These are phyloP conservation scores for Eremochloa ophiuroides DNA, from an alignment of 176 grass and related monocot genomes.

Conservation along the genomic window DNA sequence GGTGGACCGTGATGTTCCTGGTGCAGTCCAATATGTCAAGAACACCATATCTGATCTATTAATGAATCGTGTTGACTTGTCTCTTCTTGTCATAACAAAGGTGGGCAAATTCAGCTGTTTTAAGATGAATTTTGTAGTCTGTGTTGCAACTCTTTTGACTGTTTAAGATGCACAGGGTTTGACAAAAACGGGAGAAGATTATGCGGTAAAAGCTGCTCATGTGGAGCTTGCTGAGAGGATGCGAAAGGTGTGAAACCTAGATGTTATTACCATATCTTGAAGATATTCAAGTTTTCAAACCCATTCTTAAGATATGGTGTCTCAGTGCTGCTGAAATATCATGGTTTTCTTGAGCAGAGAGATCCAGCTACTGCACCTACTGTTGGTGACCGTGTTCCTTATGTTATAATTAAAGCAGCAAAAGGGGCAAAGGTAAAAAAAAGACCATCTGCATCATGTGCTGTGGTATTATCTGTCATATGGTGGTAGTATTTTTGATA, in stretches of 20 bases:
- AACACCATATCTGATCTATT: constrained; percentile 98
- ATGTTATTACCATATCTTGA: background rate
- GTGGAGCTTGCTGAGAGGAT: constrained; percentile 99
- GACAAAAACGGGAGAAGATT: constrained; percentile 99
- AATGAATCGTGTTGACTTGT: constrained; percentile 95
- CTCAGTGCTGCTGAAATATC: constrained; percentile 19
- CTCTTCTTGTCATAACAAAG: constrained; percentile 99
- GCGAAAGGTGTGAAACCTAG: constrained; percentile 68
- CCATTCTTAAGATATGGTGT: background rate
- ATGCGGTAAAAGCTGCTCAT: constrained; percentile 95
- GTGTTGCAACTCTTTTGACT: background rate
- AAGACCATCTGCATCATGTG: background rate
- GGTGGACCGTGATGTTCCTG: constrained; percentile 84
- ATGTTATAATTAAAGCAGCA: constrained; percentile 96
- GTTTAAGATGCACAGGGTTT: constrained; percentile 60
- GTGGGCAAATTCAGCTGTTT: constrained; percentile 29
- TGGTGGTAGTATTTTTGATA: constrained; percentile 5
- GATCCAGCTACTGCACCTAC: constrained; percentile 96
- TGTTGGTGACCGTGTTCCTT: constrained; percentile 96
- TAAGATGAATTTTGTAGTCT: background rate
- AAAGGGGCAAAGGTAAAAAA: constrained; percentile 91
- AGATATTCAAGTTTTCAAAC: constrained; percentile 11
- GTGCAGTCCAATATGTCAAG: constrained; percentile 94
- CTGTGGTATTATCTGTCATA: background rate
- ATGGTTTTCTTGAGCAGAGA: constrained; percentile 58